phyloP scores from a whole-genome alignment of 2,329 filamentous ascomycete species.

The Lachnellula willkommii region DNA sequence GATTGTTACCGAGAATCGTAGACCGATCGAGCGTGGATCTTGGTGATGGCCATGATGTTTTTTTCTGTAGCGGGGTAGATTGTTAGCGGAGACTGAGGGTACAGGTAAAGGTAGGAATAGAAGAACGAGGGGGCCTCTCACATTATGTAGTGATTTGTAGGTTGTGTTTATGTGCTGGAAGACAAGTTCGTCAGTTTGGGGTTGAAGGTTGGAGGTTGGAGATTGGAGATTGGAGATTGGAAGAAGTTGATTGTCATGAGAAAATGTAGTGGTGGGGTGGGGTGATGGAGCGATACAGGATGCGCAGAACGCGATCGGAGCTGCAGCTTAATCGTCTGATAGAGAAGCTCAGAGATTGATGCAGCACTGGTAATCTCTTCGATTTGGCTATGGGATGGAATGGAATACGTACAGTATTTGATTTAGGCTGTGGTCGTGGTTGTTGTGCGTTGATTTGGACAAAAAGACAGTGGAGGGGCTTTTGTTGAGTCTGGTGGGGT shows the following conservation, averaged over 20 bases:
- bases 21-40: constrained; percentile 88
- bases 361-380: background rate
- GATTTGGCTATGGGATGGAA: background rate
- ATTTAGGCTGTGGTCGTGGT: background rate
- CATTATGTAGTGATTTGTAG: constrained; percentile 14
- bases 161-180: constrained; percentile 4
- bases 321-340: constrained; percentile 10
- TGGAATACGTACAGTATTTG: background rate
- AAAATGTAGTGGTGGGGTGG: constrained; percentile 23
- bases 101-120: background rate
- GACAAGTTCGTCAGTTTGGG: constrained; percentile 20
- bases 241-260: constrained; percentile 1
- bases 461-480: background rate
- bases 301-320: constrained; percentile 15
- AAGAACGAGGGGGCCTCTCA: background rate
- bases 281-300: constrained; percentile 12
- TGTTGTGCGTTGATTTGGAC: background rate
- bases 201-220: constrained; percentile 9
- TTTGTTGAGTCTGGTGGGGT: background rate
- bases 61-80: constrained; percentile 17
- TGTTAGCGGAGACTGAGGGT: constrained; percentile 12
- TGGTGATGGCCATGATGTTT: constrained; percentile 77
- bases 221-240: constrained; percentile 8
- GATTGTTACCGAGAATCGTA: constrained; percentile 75
- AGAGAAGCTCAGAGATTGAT: background rate